Percentiles rank a stretch among this genome's conserved stretches.
Evolutionary conservation across 2,329 filamentous ascomycete species (phyloP).

Genomic region (Arthrobotrys musiformis): DNA sequence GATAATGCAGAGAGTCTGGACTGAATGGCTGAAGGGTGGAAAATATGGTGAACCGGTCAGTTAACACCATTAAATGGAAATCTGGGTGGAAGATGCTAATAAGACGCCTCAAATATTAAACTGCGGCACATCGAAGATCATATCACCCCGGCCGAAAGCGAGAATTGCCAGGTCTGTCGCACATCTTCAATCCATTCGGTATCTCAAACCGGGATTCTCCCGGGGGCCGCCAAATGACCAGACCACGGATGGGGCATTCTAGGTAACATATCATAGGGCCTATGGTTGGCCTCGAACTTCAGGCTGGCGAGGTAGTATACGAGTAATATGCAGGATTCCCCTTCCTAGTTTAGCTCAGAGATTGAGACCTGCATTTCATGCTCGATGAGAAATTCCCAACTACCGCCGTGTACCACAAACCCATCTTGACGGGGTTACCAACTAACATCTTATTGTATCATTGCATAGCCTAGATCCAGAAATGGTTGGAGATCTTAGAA

Average conservation of each 20-base stretch:
- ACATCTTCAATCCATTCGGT: slow-evolving; percentile 27
- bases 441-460: neutral
- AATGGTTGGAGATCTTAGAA: neutral
- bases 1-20: neutral
- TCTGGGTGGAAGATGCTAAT: neutral
- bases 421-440: neutral
- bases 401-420: slow-evolving; percentile 15
- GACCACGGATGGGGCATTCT: neutral
- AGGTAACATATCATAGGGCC: neutral
- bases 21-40: neutral
- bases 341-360: neutral
- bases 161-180: slow-evolving; percentile 10
- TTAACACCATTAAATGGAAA: neutral
- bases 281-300: neutral
- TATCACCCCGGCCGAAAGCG: slow-evolving; percentile 7
- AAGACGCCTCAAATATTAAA: neutral
- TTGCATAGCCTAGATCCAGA: neutral
- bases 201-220: slow-evolving; percentile 18
- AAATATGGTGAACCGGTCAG: neutral
- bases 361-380: neutral
- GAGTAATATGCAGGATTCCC: neutral
- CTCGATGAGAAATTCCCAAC: neutral
- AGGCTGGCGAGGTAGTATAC: neutral
- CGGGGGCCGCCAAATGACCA: neutral
- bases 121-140: neutral